These are phyloP conservation scores for Pyrenopolyporus hunteri DNA, from an alignment of 495 filamentous ascomycete genomes.

Conservation along the genomic window DNA sequence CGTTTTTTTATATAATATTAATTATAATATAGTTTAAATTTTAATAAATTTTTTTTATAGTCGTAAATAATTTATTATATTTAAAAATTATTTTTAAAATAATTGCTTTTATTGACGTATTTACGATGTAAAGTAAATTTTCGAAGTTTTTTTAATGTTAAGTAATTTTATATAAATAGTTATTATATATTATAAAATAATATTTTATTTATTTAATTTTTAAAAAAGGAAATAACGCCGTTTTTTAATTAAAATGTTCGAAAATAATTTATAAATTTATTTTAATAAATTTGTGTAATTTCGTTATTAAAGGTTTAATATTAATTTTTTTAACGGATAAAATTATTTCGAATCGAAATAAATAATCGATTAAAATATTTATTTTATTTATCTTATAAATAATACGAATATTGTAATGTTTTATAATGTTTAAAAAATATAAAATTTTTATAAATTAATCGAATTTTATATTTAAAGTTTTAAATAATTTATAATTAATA, in stretches of 20 bases:
- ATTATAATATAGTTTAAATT: not conserved
- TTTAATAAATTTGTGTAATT: not conserved
- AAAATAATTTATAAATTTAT: not conserved
- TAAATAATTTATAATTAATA: not conserved
- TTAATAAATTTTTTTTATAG: not conserved
- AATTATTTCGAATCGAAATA: not conserved
- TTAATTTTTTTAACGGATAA: not conserved
- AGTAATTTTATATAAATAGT: not conserved
- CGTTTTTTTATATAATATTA: not conserved
- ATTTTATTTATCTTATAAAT: not conserved
- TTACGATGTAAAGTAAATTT: no score
- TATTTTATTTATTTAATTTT: not conserved
- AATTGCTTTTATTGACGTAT: no score
- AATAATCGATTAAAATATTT: not conserved
- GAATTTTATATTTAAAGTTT: not conserved
- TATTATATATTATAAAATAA: not conserved
- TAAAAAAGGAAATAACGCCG: not conserved
- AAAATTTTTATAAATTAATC: not conserved
- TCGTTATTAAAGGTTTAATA: not conserved
- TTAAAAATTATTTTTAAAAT: no score
- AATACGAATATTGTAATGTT: not conserved
- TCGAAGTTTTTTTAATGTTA: not conserved
- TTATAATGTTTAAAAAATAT: not conserved
- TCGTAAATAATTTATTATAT: not conserved
- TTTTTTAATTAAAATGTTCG: not conserved